Evolutionary conservation across 2,329 filamentous ascomycete genomes (phyloP).

Genomic region (Ascochyta lentis): DNA sequence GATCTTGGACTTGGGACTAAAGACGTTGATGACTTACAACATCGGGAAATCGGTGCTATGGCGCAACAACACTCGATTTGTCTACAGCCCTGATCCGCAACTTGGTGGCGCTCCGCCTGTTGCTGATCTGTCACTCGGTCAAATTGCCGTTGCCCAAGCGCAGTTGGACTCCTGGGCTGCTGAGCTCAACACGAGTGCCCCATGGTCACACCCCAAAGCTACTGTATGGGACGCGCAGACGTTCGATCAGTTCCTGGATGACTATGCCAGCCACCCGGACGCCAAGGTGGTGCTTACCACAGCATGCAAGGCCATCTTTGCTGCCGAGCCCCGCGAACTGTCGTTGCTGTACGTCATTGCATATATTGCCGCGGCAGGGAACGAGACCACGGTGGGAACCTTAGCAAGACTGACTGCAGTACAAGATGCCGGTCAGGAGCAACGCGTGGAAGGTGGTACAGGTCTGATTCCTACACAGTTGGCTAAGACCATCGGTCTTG

Average conservation of each 20-base stretch:
- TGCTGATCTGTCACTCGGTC: constrained; percentile 12
- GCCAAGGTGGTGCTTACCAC: constrained; percentile 18
- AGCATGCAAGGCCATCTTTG: constrained; percentile 21
- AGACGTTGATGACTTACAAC: constrained; percentile 26
- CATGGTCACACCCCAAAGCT: constrained; percentile 23
- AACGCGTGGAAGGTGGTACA: constrained; percentile 30
- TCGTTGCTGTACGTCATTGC: constrained; percentile 27
- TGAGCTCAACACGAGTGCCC: constrained; percentile 23
- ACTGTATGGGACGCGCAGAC: constrained; percentile 24
- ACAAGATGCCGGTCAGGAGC: constrained; percentile 25
- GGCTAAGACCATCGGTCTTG: constrained; percentile 21
- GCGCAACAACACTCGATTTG: constrained; percentile 17
- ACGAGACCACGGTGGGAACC: constrained; percentile 24
- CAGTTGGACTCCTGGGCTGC: constrained; percentile 28
- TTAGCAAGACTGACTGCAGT: constrained; percentile 20
- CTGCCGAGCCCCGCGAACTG: constrained; percentile 21
- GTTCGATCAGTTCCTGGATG: constrained; percentile 17
- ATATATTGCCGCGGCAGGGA: constrained; percentile 30
- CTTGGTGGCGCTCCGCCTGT: constrained; percentile 25
- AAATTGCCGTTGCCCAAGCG: constrained; percentile 17
- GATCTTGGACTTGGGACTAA: constrained; percentile 27
- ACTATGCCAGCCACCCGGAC: constrained; percentile 11
- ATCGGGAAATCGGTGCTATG: constrained; percentile 24
- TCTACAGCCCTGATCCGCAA: constrained; percentile 18
- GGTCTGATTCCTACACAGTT: constrained; percentile 27